Evolutionary conservation across 2,329 filamentous ascomycete genomes (phyloP).

Genomic region (Diaporthe citri): DNA sequence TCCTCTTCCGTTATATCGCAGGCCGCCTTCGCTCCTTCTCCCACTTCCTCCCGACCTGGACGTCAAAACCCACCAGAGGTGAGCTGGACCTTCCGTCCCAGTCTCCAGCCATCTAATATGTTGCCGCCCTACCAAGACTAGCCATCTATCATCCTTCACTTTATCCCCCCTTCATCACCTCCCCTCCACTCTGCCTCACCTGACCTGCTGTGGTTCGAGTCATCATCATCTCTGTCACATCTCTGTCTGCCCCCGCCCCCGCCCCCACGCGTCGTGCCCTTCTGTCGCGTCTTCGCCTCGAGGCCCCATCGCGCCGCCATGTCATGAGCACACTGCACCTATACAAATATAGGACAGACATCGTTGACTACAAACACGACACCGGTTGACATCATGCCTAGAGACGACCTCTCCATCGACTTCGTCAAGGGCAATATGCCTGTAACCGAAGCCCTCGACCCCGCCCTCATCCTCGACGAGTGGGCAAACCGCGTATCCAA

Average conservation of each 20-base stretch:
- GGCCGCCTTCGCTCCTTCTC: constrained; percentile 23
- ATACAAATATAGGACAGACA: constrained; percentile 33
- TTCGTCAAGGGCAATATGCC: constrained; percentile 76
- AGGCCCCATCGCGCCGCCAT: constrained; percentile 18
- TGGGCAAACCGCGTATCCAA: constrained; percentile 83
- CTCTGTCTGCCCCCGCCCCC: constrained; percentile 17
- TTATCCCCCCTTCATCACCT: constrained; percentile 30
- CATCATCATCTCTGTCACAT: constrained; percentile 16
- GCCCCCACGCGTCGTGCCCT: constrained; percentile 23
- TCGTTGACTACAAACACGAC: constrained; percentile 30
- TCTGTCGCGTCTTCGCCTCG: constrained; percentile 20
- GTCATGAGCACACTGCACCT: constrained; percentile 36
- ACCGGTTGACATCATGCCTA: constrained; percentile 75
- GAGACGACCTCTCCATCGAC: constrained; percentile 80
- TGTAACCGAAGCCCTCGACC: constrained; percentile 69
- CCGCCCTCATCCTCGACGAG: constrained; percentile 80
- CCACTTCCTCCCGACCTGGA: constrained; percentile 33
- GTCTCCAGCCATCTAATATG: constrained; percentile 40
- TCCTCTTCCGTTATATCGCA: constrained; percentile 29
- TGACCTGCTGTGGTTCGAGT: constrained; percentile 22
- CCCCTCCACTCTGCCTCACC: constrained; percentile 24
- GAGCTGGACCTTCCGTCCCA: constrained; percentile 39
- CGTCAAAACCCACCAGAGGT: constrained; percentile 36
- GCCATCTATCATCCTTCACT: constrained; percentile 31
- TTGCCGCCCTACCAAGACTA: constrained; percentile 33